Percentiles rank a stretch among this genome's conserved stretches.
Evolutionary conservation across 306 rosid genomes (phyloP).

Genomic region (Lablab purpureus): DNA sequence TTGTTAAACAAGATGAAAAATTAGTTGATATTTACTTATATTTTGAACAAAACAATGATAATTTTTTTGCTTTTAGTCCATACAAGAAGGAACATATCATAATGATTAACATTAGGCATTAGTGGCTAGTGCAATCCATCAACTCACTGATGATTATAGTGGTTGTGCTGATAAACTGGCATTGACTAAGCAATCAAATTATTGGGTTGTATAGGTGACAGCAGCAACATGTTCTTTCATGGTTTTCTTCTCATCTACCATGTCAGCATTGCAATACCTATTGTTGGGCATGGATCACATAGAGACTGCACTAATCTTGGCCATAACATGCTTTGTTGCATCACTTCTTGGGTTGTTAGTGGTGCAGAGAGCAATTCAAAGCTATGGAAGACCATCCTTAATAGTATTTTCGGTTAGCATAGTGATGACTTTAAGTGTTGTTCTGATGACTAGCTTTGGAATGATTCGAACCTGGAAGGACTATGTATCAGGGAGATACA

Average conservation of each 20-base stretch:
- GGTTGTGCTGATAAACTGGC: neutral
- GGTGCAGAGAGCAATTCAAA: constrained; percentile 72
- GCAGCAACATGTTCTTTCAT: constrained; percentile 94
- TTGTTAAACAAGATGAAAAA: neutral
- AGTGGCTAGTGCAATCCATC: neutral
- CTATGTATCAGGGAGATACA: constrained; percentile 68
- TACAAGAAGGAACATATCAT: neutral
- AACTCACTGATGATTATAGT: neutral
- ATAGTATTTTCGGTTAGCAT: constrained; percentile 74
- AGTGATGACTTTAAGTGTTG: constrained; percentile 79
- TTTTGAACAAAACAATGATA: neutral
- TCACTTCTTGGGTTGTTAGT: constrained; percentile 74
- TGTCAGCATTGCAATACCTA: constrained; percentile 83
- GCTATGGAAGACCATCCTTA: constrained; percentile 83
- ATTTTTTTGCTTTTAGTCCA: neutral
- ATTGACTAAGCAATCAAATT: constrained; percentile 15
- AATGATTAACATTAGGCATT: neutral
- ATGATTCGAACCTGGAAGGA: constrained; percentile 68
- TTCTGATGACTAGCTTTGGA: constrained; percentile 83
- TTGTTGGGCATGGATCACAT: constrained; percentile 77
- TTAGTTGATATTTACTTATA: neutral
- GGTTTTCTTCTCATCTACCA: constrained; percentile 89
- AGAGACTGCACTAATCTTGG: constrained; percentile 59
- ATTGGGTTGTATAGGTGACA: constrained; percentile 60
- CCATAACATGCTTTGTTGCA: constrained; percentile 69